Conservation (phyloP, 495 filamentous ascomycete genomes). For the Talaromyces nanjingensis region DNA sequence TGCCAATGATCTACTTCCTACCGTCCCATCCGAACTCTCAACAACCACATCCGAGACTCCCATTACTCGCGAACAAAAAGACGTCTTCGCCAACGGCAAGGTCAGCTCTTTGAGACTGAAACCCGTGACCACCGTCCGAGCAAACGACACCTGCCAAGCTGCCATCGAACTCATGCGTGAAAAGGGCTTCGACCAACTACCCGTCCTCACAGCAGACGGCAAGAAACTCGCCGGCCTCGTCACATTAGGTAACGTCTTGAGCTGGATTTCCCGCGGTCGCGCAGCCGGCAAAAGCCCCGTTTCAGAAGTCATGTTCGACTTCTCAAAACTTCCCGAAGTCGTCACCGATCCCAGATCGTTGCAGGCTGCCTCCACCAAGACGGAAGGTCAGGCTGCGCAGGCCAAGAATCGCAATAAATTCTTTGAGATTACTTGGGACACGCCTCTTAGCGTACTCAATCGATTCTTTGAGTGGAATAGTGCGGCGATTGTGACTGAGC, state of each 20-base stretch:
- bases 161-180: conserved; percentile 97
- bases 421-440: conserved; percentile 89
- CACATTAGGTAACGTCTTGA: conserved; percentile 90
- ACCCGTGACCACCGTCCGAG: conserved; percentile 77
- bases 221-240: conserved; percentile 80
- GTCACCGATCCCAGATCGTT: conserved; percentile 65
- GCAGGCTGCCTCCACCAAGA: conserved; percentile 7
- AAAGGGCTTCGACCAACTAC: conserved; percentile 92
- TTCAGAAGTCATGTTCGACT: conserved; percentile 93
- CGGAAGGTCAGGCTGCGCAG: conserved; percentile 9
- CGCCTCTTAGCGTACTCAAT: conserved; percentile 72
- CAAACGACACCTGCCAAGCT: conserved; percentile 61
- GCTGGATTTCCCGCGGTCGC: conserved; percentile 74
- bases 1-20: conserved; percentile 78
- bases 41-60: conserved; percentile 32
- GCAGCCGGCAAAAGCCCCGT: conserved; percentile 66
- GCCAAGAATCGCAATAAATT: conserved; percentile 56
- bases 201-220: conserved; percentile 64
- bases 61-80: conserved; percentile 20
- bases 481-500: conserved; percentile 86
- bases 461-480: conserved; percentile 97
- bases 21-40: conserved; percentile 44
- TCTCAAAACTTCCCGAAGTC: conserved; percentile 74
- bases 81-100: conserved; percentile 59
- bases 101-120: conserved; percentile 79